These are phyloP conservation scores for Saccharomyces hybrid DNA, from an alignment of 1,139 yeast genomes.

Conservation along the genomic window DNA sequence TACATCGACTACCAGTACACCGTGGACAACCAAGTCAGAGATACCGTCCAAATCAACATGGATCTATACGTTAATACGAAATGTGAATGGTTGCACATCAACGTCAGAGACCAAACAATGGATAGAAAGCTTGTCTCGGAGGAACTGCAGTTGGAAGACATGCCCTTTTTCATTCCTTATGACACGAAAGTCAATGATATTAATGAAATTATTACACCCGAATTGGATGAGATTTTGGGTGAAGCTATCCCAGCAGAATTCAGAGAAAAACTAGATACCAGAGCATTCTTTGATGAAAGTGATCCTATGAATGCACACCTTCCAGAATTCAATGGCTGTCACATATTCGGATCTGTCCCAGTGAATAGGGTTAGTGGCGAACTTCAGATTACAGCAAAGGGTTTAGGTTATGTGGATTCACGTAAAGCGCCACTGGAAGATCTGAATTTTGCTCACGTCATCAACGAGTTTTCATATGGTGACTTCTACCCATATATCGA, in stretches of 20 bases:
- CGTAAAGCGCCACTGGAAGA: conserved; percentile 42
- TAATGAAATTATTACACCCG: conserved; percentile 50
- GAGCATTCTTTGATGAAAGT: conserved; percentile 21
- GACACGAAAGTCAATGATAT: conserved; percentile 40
- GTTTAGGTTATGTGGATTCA: conserved; percentile 45
- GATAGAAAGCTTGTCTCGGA: conserved; percentile 77
- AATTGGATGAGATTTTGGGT: conserved; percentile 55
- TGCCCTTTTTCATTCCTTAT: conserved; percentile 46
- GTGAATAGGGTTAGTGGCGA: conserved; percentile 84
- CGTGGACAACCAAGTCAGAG: conserved; percentile 58
- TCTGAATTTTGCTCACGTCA: conserved; percentile 74
- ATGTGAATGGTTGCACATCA: conserved; percentile 66
- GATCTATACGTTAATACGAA: conserved; percentile 82
- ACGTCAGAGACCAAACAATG: conserved; percentile 67
- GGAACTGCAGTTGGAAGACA: conserved; percentile 58
- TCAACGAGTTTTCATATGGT: conserved; percentile 86
- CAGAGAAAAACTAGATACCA: conserved; percentile 31
- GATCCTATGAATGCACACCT: conserved; percentile 13
- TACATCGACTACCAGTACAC: conserved; percentile 67
- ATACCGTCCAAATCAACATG: conserved; percentile 59
- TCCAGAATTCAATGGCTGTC: conserved; percentile 50
- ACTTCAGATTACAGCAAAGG: conserved; percentile 74
- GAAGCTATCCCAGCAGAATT: conserved; percentile 62
- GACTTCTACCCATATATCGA: conserved; percentile 77
- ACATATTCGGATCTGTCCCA: conserved; percentile 78